Evolutionary conservation across 1,284 basidiomycete genomes (phyloP).

Genomic region (Lentinus polychrous): DNA sequence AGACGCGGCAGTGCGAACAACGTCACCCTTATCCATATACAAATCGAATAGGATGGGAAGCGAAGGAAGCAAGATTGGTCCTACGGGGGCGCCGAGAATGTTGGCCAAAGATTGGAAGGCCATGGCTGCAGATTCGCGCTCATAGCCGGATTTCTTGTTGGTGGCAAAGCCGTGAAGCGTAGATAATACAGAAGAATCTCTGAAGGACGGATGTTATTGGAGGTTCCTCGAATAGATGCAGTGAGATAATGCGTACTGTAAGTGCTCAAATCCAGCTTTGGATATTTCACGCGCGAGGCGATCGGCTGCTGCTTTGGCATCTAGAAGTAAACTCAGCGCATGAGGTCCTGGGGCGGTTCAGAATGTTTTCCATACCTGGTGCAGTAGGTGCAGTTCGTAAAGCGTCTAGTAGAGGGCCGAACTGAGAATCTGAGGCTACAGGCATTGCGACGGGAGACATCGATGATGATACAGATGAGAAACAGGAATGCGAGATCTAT

Average conservation of each 20-base stretch:
- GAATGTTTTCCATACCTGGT: slow-evolving; percentile 42
- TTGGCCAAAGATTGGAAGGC: slow-evolving; percentile 75
- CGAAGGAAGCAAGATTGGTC: slow-evolving; percentile 78
- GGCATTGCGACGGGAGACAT: slow-evolving; percentile 56
- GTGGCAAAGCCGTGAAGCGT: slow-evolving; percentile 68
- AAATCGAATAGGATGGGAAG: slow-evolving; percentile 80
- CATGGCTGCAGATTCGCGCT: slow-evolving; percentile 88
- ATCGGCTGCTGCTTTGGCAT: slow-evolving; percentile 77
- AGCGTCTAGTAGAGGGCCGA: slow-evolving; percentile 52
- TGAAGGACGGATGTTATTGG: slow-evolving; percentile 23
- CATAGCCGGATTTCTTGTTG: slow-evolving; percentile 89
- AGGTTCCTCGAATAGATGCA: slow-evolving; percentile 3
- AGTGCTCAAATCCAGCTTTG: slow-evolving; percentile 53
- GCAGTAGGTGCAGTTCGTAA: slow-evolving; percentile 65
- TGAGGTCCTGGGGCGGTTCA: neutral
- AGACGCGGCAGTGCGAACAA: slow-evolving; percentile 79
- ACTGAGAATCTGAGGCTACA: slow-evolving; percentile 35
- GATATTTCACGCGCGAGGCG: slow-evolving; percentile 65
- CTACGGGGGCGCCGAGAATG: slow-evolving; percentile 68
- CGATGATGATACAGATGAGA: slow-evolving; percentile 8
- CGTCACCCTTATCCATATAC: slow-evolving; percentile 93
- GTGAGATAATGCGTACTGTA: slow-evolving; percentile 42
- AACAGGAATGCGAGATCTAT: slow-evolving; percentile 6
- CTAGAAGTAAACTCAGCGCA: slow-evolving; percentile 27
- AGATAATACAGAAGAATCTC: slow-evolving; percentile 57